phyloP scores from a whole-genome alignment of 2,329 filamentous ascomycete genomes.

The Myriosclerotinia duriaeana region DNA sequence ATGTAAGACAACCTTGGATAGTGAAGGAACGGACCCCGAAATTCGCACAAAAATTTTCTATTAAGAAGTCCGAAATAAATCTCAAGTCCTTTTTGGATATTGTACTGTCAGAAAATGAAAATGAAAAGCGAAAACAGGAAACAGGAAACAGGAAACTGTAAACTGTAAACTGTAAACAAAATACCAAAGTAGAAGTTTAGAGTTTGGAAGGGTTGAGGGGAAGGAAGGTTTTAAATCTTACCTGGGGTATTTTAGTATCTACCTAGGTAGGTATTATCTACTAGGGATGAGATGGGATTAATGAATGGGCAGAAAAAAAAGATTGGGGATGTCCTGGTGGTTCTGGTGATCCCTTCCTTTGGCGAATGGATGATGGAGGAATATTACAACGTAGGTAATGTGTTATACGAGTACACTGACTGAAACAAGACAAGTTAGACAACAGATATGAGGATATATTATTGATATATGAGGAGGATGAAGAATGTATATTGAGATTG shows the following conservation, averaged over 20 bases:
- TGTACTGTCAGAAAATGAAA: neutral
- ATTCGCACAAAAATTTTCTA: neutral
- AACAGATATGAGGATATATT: no score
- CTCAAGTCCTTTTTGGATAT: neutral
- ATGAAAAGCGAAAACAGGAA: neutral
- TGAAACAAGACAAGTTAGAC: neutral
- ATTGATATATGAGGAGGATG: no score
- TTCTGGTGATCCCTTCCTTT: slow-evolving; percentile 1
- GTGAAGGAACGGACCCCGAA: neutral
- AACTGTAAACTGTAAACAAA: neutral
- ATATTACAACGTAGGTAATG: slow-evolving; percentile 2
- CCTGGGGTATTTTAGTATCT: slow-evolving; percentile 1
- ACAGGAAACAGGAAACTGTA: neutral
- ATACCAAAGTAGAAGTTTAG: neutral
- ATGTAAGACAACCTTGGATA: slow-evolving; percentile 12
- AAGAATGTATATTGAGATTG: no score
- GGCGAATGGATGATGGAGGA: slow-evolving; percentile 1
- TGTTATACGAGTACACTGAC: neutral
- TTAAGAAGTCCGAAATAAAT: neutral
- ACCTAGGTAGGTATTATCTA: no score
- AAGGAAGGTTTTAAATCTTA: slow-evolving; percentile 18
- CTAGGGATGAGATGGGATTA: no score
- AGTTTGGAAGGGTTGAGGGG: slow-evolving; percentile 2
- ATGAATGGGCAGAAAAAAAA: slow-evolving; percentile 2
- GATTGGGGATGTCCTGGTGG: neutral